A percentile compares a stretch with the other conserved stretches of the same genome.
Evolutionary conservation across 2,329 filamentous ascomycete genomes (phyloP).

Genomic region (Diaporthe citri): DNA sequence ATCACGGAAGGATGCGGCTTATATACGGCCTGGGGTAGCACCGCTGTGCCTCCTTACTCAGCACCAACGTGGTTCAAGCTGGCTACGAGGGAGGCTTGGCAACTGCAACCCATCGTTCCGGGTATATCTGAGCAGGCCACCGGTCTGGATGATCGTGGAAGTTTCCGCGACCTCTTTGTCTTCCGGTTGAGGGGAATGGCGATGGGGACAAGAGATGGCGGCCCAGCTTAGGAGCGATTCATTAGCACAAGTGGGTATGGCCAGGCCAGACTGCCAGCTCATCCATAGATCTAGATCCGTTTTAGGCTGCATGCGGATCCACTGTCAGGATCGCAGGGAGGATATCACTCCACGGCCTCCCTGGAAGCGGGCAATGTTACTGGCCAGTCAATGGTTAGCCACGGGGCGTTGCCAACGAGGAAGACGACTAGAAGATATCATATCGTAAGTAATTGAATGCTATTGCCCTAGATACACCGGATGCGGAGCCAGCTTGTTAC

Average conservation of each 20-base stretch:
- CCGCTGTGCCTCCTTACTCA: slow-evolving; percentile 18
- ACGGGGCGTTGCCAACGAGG: background rate
- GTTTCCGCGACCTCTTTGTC: background rate
- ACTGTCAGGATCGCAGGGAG: background rate
- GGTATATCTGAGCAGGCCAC: background rate
- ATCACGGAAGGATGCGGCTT: background rate
- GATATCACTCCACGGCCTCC: background rate
- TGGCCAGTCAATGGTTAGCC: background rate
- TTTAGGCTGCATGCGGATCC: background rate
- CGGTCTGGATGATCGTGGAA: background rate
- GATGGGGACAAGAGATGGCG: background rate
- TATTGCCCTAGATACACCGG: background rate
- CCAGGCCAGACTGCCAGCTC: slow-evolving; percentile 15
- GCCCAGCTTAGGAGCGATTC: background rate
- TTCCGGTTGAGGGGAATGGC: background rate
- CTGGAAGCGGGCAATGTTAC: background rate
- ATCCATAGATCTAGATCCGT: background rate
- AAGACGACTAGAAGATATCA: background rate
- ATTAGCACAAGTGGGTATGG: background rate
- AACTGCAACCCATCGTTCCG: background rate
- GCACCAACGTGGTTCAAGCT: background rate
- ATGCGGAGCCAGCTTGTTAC: background rate
- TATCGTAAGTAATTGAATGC: no score
- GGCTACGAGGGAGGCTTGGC: background rate
- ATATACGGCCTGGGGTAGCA: slow-evolving; percentile 4